Base-by-base conservation (phyloP, 257 asterid species). In the Euphrasia confusa region DNA sequence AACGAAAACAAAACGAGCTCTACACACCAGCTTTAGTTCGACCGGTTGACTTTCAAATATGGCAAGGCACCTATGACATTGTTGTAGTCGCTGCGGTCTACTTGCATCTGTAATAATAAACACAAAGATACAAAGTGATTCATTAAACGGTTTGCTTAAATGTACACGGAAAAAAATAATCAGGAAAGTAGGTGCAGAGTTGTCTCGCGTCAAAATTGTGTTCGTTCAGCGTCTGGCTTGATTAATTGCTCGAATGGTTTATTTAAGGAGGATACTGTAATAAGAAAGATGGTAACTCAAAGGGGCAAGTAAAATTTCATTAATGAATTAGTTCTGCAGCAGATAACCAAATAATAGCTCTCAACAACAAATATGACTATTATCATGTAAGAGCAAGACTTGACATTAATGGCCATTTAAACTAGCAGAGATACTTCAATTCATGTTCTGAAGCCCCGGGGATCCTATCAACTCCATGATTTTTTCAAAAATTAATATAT, bases 41-140 rank as follows among this genome's bases (percentile, higher is more conserved):
- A 66, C 28, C 97, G 80, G 76, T 92, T 89, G 27, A 86, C 97
- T 77, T 92, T 89, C 85, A 92, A 68, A 58, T 92, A 92, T 7
- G 99, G 99, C 82, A 92, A 80, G 33, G 97, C 97, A 30, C 99
- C 97, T 1, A 89, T 79, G 62, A 92, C 97, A 18, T 92, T 92
- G 86, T 84, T 66, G 69, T 89, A 92, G 83, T 92, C 99, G 13
- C 97, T 74, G 35, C 96, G 90, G 64, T 86, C 82, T 56, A 92
- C 97, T 89, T 89, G 99, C 24, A 86, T 76, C 99, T 92, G 83
- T 11, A 21, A 58, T 58, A 30, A 32, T 21, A 50, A 4, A 47
- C 48, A 37, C 48, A 37, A 8, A 9, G 5, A 42, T 28, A 26
- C 26, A 28, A 33, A 21, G 30, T 7, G 39, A 67, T 10, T 28